Evolutionary conservation across 2,329 filamentous ascomycete genomes (phyloP), one percentile per base, ranked within the genome.

Genomic region (Aspergillus aculeatus): DNA sequence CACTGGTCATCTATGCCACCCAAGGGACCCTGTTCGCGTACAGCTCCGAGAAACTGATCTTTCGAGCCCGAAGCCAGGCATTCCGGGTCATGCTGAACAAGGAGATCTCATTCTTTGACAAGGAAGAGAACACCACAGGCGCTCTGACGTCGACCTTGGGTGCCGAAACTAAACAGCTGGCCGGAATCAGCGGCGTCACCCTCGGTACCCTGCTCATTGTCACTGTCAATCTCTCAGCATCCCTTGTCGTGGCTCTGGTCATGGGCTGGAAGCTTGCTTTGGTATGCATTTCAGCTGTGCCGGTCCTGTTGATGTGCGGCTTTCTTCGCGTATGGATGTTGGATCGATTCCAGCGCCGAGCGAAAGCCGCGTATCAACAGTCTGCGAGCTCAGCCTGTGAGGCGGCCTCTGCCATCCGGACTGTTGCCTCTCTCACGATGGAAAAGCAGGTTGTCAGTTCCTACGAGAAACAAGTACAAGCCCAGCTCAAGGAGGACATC

Each of bases 231-330:
- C 82, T 96, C 2, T 69, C 94, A 52, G 83, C 86, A 1, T 88
- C 90, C 19, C 85, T 90, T 51, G 77, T 82, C 11, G 74, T 93
- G 16, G 83, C 86, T 14, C 77, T 89, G n/a, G 82, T 83, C 12
- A 83, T 92, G 56, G 89, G 88, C 2, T 95, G 91, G 91, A 93
- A 93, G 72, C 81, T 95, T 14, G 88, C 88, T 5, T 82, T 94
- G 0, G 90, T 94, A 24, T 79, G 76, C 14, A 74, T 81, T 38
- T 77, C 75, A 49, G 79, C 82, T 24, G 74, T 84, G 0, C 82
- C 82, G 0, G 51, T 67, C 1, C 59, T 74, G 2, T 63, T 73
- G 2, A 26, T 65, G 4, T 66, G 64, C 23, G 72, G 72, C 1
- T 72, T 71, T 41, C 58, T 68, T 2, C 76, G 82, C 1, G 81